Evolutionary conservation across 139 green algal species (phyloP).

Genomic region (Chlamydomonas applanata): DNA sequence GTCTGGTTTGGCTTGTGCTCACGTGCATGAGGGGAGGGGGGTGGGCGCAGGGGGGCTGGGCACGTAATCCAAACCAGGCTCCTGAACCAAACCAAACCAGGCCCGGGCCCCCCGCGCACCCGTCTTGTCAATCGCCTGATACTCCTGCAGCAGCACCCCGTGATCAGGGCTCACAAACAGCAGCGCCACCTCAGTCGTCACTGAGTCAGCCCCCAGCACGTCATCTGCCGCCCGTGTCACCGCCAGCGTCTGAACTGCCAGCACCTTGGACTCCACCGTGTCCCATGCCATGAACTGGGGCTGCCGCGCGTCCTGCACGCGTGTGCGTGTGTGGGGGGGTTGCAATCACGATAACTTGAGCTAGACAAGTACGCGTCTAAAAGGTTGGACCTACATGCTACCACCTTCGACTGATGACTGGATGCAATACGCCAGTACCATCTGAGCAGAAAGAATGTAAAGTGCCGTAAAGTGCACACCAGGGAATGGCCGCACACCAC

Average conservation of each 20-base stretch:
- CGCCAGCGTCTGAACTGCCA: slow-evolving; percentile 49
- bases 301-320: slow-evolving; percentile 19
- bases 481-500: not conserved
- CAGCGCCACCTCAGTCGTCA: slow-evolving; percentile 43
- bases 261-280: slow-evolving; percentile 48
- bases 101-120: not conserved
- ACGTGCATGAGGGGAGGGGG: slow-evolving; percentile 5
- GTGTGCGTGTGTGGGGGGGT: too few species aligned
- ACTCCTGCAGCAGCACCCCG: slow-evolving; percentile 63
- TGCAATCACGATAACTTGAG: too few species aligned
- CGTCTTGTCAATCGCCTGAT: slow-evolving; percentile 22
- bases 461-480: too few species aligned
- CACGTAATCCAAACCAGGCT: not conserved
- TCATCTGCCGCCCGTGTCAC: not conserved
- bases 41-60: not conserved
- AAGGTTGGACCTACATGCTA: too few species aligned
- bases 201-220: slow-evolving; percentile 1
- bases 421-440: too few species aligned
- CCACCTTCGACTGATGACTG: too few species aligned
- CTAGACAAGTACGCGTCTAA: too few species aligned
- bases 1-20: not conserved
- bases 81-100: not conserved
- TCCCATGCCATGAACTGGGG: slow-evolving; percentile 53
- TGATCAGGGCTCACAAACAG: slow-evolving; percentile 54
- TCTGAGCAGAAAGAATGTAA: too few species aligned